phyloP scores from a whole-genome alignment of 345 rosid genomes.

The Trapa incisa region DNA sequence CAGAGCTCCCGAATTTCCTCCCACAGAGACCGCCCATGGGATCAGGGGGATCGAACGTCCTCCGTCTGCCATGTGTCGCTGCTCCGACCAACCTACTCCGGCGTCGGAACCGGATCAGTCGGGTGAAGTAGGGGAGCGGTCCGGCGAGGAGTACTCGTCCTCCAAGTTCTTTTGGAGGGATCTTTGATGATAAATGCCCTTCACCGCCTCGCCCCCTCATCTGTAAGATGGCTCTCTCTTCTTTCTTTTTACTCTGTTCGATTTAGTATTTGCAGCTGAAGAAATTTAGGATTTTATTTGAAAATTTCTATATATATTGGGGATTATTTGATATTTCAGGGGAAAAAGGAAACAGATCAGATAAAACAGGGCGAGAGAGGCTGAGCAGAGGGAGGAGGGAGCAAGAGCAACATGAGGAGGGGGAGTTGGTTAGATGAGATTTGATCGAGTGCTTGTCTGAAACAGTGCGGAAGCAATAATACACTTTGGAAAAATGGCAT shows the following conservation, averaged over 20 bases:
- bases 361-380: not conserved
- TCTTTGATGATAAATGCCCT: slow-evolving; percentile 84
- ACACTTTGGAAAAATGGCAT: slow-evolving; percentile 24
- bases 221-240: slow-evolving; percentile 32
- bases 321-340: too few relatives aligned
- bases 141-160: slow-evolving; percentile 36
- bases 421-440: too few relatives aligned
- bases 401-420: not conserved
- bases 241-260: not conserved
- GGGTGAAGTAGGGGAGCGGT: slow-evolving; percentile 27
- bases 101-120: slow-evolving; percentile 19
- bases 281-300: too few relatives aligned
- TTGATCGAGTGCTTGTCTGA: not conserved
- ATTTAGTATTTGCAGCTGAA: not conserved
- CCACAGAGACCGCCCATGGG: not conserved
- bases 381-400: not conserved
- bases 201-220: slow-evolving; percentile 86
- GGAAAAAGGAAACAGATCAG: not conserved
- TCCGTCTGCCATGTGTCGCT: slow-evolving; percentile 45
- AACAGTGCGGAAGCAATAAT: too few relatives aligned
- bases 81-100: slow-evolving; percentile 36
- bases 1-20: slow-evolving; percentile 8
- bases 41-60: not conserved
- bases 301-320: too few relatives aligned
- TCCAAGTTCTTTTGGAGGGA: slow-evolving; percentile 82